A percentile compares a stretch with the other conserved stretches of the same genome.
These are phyloP conservation scores for Solanum raphanifolium DNA, from an alignment of 257 asterid genomes.

Conservation along the genomic window DNA sequence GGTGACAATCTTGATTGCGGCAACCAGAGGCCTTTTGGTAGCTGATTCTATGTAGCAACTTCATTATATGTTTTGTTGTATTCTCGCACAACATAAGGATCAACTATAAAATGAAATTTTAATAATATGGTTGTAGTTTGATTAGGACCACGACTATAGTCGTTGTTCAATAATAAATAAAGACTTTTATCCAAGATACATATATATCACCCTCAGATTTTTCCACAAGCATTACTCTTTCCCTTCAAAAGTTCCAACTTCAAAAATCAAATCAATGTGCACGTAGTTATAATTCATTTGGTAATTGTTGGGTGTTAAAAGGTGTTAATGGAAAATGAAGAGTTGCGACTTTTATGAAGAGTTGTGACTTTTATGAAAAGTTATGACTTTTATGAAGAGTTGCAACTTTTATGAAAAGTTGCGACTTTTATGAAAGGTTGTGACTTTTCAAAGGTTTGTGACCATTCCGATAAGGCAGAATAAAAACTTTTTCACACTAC, in stretches of 20 bases:
- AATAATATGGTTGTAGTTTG: neutral
- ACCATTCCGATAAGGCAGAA: too few relatives aligned
- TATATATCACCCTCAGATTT: neutral
- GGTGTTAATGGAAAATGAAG: too few relatives aligned
- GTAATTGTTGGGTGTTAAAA: neutral
- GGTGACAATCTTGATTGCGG: too few relatives aligned
- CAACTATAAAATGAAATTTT: neutral
- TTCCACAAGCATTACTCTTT: neutral
- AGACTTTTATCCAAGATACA: neutral
- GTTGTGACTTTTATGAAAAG: too few relatives aligned
- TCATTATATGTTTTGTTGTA: neutral
- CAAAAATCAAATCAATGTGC: neutral
- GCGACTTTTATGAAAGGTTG: too few relatives aligned
- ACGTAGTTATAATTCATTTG: neutral
- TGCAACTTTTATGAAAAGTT: too few relatives aligned
- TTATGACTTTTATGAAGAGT: too few relatives aligned
- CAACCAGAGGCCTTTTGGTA: neutral
- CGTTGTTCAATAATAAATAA: neutral
- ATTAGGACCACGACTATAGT: neutral
- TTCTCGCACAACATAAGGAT: neutral
- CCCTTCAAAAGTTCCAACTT: neutral
- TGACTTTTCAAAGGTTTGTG: too few relatives aligned
- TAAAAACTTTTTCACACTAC: too few relatives aligned
- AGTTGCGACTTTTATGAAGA: too few relatives aligned
- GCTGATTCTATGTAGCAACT: neutral